A percentile compares a stretch with the other conserved stretches of the same genome.
These are phyloP conservation scores for Populus ilicifolia DNA, from an alignment of 345 rosid genomes.

Conservation along the genomic window DNA sequence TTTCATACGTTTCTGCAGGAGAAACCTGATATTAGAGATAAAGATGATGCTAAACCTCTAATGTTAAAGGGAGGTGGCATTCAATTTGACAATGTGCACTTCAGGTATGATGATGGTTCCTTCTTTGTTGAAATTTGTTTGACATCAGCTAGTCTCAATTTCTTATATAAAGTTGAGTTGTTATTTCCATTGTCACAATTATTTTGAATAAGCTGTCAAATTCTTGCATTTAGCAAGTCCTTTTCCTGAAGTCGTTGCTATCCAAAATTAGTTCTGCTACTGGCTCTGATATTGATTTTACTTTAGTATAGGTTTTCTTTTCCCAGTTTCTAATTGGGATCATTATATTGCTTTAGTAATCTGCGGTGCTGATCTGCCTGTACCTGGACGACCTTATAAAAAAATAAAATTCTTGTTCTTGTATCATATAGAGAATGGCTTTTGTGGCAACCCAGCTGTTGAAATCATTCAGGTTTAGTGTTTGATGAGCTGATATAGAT, in stretches of 20 bases:
- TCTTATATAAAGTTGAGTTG: neutral
- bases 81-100: conserved; percentile 77
- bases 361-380: neutral
- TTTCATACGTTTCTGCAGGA: conserved; percentile 50
- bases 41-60: conserved; percentile 63
- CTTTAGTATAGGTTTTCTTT: neutral
- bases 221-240: neutral
- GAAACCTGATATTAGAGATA: conserved; percentile 71
- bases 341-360: neutral
- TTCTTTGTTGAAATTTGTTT: conserved; percentile 5
- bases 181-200: neutral
- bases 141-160: neutral
- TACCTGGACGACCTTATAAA: neutral
- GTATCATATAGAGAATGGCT: neutral
- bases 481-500: neutral
- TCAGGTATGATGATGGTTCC: conserved; percentile 50
- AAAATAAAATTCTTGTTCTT: neutral
- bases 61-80: conserved; percentile 74
- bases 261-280: neutral
- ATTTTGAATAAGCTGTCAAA: neutral
- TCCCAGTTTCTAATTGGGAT: neutral
- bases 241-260: neutral
- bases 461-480: neutral
- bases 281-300: neutral
- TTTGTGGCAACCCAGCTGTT: neutral